Evolutionary conservation across 2,329 filamentous ascomycete species (phyloP), one percentile per base, ranked within the genome.

Genomic region (Botryotinia convoluta): DNA sequence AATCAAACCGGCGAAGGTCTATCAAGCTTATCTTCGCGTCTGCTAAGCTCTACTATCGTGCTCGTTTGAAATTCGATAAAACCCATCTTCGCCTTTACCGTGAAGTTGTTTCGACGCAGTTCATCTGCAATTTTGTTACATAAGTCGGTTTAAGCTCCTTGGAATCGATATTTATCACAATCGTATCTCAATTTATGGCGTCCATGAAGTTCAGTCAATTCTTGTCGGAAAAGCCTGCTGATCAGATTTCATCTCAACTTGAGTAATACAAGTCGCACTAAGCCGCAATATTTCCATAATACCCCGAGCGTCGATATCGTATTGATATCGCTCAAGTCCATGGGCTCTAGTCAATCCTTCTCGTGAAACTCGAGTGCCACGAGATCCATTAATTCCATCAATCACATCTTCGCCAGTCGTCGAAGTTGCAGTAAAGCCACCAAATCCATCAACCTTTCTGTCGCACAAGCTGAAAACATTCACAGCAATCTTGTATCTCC

Each of bases 1-100:
- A 22, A 7, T n/a, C 2, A 14, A 54, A 42, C 12, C 1, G 1
- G 2, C 1, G 4, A 4, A 39, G 18, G 20, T 22, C 32, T 0
- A 51, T 18, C 1, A 26, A n/a, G 14, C 3, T 8, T 32, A n/a
- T 44, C 29, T 16, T 65, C 10, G 2, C 10, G 14, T 26, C 10
- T 7, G 51, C 14, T 5, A 9, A 18, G 14, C 26, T n/a, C 6
- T n/a, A 20, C 8, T 44, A 42, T 63, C 16, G 61, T n/a, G 18
- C 8, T 62, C 1, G 7, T n/a, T 18, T 29, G 35, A 29, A 9
- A 42, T 26, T 29, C 37, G 22, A 8, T 20, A 8, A 1, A n/a
- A 7, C 9, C 14, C 16, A 45, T 29, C 37, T 29, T 44, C 16
- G 1, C 8, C n/a, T 12, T 5, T 63, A 7, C n/a, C 8, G 16